Percentiles rank a stretch among this genome's conserved stretches.
These are phyloP conservation scores for Scheffersomyces stambukii DNA, from an alignment of 1,139 yeast species.

Conservation along the genomic window DNA sequence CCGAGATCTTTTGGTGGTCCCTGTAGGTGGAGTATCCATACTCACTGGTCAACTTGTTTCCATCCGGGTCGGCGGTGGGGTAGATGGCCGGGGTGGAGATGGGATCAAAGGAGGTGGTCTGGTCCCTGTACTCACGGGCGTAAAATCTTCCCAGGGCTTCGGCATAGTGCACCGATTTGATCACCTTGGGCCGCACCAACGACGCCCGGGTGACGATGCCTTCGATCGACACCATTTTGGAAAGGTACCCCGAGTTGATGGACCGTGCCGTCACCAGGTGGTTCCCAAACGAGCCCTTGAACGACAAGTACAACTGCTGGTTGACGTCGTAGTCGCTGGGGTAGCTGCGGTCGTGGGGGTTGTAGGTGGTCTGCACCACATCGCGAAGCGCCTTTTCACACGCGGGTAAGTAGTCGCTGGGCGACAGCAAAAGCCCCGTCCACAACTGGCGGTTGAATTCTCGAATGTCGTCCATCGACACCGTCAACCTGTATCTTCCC, in stretches of 20 bases:
- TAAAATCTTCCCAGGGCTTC: slow-evolving; percentile 81
- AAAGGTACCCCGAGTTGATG: slow-evolving; percentile 69
- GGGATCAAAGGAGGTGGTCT: slow-evolving; percentile 87
- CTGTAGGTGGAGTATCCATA: slow-evolving; percentile 91
- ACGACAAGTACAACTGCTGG: slow-evolving; percentile 71
- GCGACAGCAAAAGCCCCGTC: slow-evolving; percentile 68
- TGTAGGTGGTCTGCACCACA: slow-evolving; percentile 65
- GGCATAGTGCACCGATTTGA: slow-evolving; percentile 91
- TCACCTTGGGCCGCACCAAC: slow-evolving; percentile 85
- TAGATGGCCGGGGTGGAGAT: slow-evolving; percentile 81
- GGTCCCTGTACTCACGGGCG: slow-evolving; percentile 89
- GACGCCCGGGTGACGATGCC: slow-evolving; percentile 96
- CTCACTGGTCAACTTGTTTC: slow-evolving; percentile 83
- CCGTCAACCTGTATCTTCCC: slow-evolving; percentile 62
- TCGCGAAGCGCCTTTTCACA: slow-evolving; percentile 85
- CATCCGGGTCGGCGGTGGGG: slow-evolving; percentile 91
- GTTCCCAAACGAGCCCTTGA: slow-evolving; percentile 89
- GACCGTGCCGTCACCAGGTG: slow-evolving; percentile 88
- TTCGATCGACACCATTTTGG: slow-evolving; percentile 82
- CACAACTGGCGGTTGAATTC: slow-evolving; percentile 80
- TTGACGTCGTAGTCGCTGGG: slow-evolving; percentile 49
- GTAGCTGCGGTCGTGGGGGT: slow-evolving; percentile 49
- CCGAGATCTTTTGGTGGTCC: slow-evolving; percentile 89
- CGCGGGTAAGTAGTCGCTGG: slow-evolving; percentile 87
- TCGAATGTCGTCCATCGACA: slow-evolving; percentile 83